Percentiles rank a stretch among this genome's conserved stretches.
phyloP scores from a whole-genome alignment of 2,329 filamentous ascomycete genomes.

The Mycosphaerella sp. region DNA sequence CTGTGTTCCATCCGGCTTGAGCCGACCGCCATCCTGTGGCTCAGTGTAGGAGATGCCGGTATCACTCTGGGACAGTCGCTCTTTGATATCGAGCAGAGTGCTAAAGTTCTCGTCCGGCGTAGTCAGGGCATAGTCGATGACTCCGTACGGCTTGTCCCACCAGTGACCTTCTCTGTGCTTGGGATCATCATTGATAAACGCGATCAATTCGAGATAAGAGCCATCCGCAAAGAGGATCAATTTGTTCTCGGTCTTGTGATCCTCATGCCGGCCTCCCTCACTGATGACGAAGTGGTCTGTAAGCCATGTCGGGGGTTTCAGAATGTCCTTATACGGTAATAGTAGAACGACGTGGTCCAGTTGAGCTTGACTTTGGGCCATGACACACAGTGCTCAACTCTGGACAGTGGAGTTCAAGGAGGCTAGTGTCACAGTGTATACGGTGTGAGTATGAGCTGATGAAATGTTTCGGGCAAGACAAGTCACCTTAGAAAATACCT shows the following conservation, averaged over 20 bases:
- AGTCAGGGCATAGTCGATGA: conserved; percentile 59
- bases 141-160: conserved; percentile 49
- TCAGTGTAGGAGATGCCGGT: conserved; percentile 44
- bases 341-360: conserved; percentile 63
- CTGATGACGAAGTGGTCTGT: conserved; percentile 52
- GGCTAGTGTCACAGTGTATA: too few relatives aligned
- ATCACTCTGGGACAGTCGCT: conserved; percentile 18
- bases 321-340: conserved; percentile 48
- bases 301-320: conserved; percentile 47
- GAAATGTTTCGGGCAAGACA: too few relatives aligned
- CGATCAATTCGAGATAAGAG: conserved; percentile 61
- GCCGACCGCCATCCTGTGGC: conserved; percentile 50
- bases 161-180: conserved; percentile 46
- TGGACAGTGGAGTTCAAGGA: too few relatives aligned
- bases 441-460: too few relatives aligned
- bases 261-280: conserved; percentile 57
- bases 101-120: conserved; percentile 15
- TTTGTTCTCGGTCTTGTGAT: conserved; percentile 55
- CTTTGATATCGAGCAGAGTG: conserved; percentile 21
- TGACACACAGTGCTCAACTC: too few relatives aligned
- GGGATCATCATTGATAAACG: conserved; percentile 49
- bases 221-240: conserved; percentile 59
- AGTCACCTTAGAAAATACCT: too few relatives aligned
- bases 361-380: conserved; percentile 19
- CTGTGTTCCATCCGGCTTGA: conserved; percentile 49